Base-by-base conservation (phyloP, 2,329 filamentous ascomycete species). In the Cladosporium sphaerospermum region DNA sequence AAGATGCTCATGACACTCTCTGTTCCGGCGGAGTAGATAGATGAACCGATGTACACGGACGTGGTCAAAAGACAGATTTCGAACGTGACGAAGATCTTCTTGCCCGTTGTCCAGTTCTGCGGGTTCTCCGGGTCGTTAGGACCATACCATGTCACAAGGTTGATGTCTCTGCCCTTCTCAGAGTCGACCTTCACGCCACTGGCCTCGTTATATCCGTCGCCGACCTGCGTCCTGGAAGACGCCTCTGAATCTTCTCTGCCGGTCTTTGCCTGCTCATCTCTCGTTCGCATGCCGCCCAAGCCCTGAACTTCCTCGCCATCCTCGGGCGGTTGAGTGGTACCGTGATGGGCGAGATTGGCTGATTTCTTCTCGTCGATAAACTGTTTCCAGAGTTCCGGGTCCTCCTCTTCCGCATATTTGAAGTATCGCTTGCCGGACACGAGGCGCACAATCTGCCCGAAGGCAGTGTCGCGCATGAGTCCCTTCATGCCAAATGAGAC, bases 121-220 rank as follows among this genome's bases (percentile, higher is more conserved):
- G 48, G 19, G 49, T 56, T 55, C 47, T 59, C 69, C 4, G 69
- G 65, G 59, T 80, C 78, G 53, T 76, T 61, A 0, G 71, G 67
- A 1, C 73, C 75, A 58, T 70, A 77, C 78, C 78, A 82, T 34
- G 72, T 69, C 6, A 82, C 71, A 5, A 82, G 64, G 51, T 75
- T 65, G 7, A 72, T 61, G 61, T 81, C 76, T 55, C 65, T 70
- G 1, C 77, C 77, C 57, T 79, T 80, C 58, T 81, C 78, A 1
- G 72, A 68, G 61, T 81, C 77, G 11, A 78, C 64, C 31, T 62
- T 64, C 8, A 71, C 67, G 16, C 73, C 73, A 42, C 69, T 75
- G 3, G 68, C 64, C 28, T 71, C 58, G 46, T 74, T 73, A 52
- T 68, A 57, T 14, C 66, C 60, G 13, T 57, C 59, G 1, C 56